phyloP scores from a whole-genome alignment of 2,329 filamentous ascomycete species.

The Monilinia aucupariae region DNA sequence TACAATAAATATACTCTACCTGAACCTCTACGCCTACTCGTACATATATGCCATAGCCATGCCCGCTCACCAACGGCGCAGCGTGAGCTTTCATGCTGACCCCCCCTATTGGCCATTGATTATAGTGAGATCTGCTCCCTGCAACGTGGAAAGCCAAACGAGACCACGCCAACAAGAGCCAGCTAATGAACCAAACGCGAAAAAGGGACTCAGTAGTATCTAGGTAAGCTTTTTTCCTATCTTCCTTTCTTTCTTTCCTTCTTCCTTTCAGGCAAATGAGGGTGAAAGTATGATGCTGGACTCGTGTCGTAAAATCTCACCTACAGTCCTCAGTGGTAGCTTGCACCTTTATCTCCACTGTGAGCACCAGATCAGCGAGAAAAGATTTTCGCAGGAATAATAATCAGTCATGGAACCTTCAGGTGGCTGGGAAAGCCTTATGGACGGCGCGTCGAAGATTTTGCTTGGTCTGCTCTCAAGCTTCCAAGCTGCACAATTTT shows the following conservation, averaged over 20 bases:
- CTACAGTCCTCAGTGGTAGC: background rate
- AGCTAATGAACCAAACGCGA: slow-evolving; percentile 6
- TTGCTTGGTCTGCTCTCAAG: background rate
- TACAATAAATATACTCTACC: background rate
- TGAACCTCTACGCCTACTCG: too few species aligned
- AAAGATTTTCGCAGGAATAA: background rate
- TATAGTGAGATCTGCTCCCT: slow-evolving; percentile 13
- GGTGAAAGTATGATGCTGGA: background rate
- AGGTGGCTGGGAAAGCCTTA: background rate
- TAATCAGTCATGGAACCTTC: too few species aligned
- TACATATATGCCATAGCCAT: too few species aligned
- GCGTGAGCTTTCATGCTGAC: slow-evolving; percentile 14
- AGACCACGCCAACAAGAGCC: slow-evolving; percentile 10
- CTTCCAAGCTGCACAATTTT: background rate
- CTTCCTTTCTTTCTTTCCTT: background rate
- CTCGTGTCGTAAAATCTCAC: slow-evolving; percentile 10
- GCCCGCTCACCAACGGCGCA: slow-evolving; percentile 17
- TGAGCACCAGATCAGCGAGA: background rate
- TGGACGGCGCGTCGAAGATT: background rate
- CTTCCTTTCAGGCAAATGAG: background rate
- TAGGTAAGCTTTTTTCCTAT: slow-evolving; percentile 4
- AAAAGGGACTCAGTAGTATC: too few species aligned
- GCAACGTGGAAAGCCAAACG: slow-evolving; percentile 10
- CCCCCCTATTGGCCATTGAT: slow-evolving; percentile 6
- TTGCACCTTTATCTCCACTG: background rate